A percentile compares a stretch with the other conserved stretches of the same genome.
Conservation (phyloP, 805 yeast genomes). For the Yarrowia keelungensis region DNA sequence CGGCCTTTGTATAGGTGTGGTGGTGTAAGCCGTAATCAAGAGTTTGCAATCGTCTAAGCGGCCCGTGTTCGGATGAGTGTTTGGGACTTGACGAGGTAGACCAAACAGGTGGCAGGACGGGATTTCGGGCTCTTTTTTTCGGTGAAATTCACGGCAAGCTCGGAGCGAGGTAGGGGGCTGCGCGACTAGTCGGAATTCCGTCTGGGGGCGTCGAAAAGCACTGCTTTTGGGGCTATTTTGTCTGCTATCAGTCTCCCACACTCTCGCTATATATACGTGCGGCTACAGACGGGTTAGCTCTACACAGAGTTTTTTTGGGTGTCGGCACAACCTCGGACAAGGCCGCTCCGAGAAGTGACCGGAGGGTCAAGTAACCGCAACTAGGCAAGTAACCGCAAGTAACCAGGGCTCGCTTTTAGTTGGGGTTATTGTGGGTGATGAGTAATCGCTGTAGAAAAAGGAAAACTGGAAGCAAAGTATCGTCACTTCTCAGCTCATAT, state of each 20-base stretch:
- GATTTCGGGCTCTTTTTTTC: too few relatives aligned
- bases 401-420: neutral
- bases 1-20: conserved; percentile 7
- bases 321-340: conserved; percentile 27
- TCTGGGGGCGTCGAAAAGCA: neutral
- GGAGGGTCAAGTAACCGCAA: conserved; percentile 15
- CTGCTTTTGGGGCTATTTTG: neutral
- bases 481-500: neutral
- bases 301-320: conserved; percentile 2
- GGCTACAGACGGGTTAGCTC: conserved; percentile 36
- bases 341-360: conserved; percentile 11
- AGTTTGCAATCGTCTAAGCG: neutral
- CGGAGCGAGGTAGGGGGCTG: neutral
- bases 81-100: too few relatives aligned
- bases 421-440: neutral
- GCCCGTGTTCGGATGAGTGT: neutral
- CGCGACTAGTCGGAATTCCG: neutral
- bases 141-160: neutral
- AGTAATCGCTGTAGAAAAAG: neutral
- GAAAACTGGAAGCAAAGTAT: too few relatives aligned
- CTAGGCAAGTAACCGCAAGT: conserved; percentile 16
- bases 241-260: neutral
- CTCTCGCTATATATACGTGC: conserved; percentile 34
- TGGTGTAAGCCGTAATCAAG: neutral
- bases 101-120: too few relatives aligned